Evolutionary conservation across 805 yeast genomes (phyloP).

Genomic region (Tetrapisispora namnaoensis): DNA sequence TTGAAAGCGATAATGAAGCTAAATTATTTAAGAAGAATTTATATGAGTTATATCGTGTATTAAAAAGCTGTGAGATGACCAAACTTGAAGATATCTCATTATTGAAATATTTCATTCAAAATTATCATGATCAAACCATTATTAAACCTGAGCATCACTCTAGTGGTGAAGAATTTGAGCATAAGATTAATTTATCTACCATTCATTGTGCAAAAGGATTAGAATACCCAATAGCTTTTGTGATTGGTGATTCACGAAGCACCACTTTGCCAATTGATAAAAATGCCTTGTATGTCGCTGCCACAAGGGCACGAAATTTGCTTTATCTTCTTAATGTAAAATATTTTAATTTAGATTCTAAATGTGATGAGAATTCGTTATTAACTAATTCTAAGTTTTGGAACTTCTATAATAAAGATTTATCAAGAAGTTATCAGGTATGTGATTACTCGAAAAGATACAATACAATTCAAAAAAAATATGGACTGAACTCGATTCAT

Average conservation of each 20-base stretch:
- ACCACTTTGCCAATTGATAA: constrained; percentile 22
- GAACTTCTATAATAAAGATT: constrained; percentile 24
- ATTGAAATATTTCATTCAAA: constrained; percentile 28
- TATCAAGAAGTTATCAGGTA: constrained; percentile 5
- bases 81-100: constrained; percentile 20
- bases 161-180: neutral
- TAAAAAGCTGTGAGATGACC: constrained; percentile 23
- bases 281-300: constrained; percentile 51
- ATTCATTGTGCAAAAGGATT: constrained; percentile 69
- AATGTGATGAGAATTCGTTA: neutral
- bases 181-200: constrained; percentile 48
- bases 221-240: constrained; percentile 61
- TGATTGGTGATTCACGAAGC: constrained; percentile 22
- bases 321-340: constrained; percentile 25
- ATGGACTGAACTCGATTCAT: constrained; percentile 3
- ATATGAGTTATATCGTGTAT: constrained; percentile 29
- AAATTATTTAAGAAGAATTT: constrained; percentile 21
- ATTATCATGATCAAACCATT: constrained; percentile 22
- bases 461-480: constrained; percentile 7
- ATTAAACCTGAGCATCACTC: constrained; percentile 4
- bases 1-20: constrained; percentile 18
- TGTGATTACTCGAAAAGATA: constrained; percentile 3
- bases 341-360: constrained; percentile 1
- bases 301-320: constrained; percentile 47
- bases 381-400: constrained; percentile 18